Evolutionary conservation across 2,329 filamentous ascomycete species (phyloP).

Genomic region (Sporothrix curviconia): DNA sequence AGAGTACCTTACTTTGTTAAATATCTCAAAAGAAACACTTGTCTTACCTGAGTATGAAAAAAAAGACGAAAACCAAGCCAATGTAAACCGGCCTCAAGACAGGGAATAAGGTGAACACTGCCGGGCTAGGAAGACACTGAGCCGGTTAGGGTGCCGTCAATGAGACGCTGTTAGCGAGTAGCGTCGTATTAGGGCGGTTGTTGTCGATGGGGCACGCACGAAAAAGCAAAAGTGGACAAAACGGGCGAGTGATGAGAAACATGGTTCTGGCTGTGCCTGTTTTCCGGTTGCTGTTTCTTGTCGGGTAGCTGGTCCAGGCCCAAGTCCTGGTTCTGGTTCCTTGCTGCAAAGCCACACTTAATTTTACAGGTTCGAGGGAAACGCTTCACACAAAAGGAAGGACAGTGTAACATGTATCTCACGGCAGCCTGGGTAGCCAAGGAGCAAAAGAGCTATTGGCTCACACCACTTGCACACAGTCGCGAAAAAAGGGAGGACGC

Average conservation of each 20-base stretch:
- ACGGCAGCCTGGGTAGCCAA: too few species aligned
- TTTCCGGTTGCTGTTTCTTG: background rate
- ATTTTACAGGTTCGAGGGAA: background rate
- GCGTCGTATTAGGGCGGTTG: background rate
- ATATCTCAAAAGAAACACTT: too few species aligned
- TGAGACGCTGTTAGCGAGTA: conserved; percentile 2
- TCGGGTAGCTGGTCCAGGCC: background rate
- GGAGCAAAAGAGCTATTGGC: too few species aligned
- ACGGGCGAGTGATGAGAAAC: background rate
- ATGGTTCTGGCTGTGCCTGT: background rate
- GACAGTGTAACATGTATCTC: too few species aligned
- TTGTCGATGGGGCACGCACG: background rate
- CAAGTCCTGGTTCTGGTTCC: background rate
- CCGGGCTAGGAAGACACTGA: background rate
- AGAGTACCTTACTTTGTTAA: too few species aligned
- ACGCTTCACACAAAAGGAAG: too few species aligned
- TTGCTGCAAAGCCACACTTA: background rate
- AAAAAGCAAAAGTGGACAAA: background rate
- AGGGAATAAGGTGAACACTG: background rate
- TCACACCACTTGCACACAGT: background rate
- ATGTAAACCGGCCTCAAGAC: too few species aligned
- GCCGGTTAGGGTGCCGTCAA: background rate
- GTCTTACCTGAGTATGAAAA: too few species aligned
- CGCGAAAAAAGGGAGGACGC: background rate
- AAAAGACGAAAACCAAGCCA: too few species aligned